Percentiles rank a stretch among this genome's conserved stretches.
These are phyloP conservation scores for Mycena pura DNA, from an alignment of 768 basidiomycete species.

Conservation along the genomic window DNA sequence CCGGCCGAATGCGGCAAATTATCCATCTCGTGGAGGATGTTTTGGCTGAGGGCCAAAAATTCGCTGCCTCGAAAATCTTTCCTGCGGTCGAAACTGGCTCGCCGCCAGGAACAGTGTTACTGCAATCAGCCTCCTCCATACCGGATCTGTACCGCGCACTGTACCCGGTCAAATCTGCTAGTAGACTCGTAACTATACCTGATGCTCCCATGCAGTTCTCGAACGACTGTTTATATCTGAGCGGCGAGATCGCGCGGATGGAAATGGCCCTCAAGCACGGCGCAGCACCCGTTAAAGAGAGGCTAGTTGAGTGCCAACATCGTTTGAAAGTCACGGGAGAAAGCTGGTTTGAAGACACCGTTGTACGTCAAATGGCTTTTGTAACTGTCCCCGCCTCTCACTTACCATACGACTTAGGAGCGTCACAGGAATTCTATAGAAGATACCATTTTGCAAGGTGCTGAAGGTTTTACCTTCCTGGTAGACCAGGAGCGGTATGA, in stretches of 20 bases:
- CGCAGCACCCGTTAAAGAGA: conserved; percentile 45
- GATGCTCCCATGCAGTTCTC: conserved; percentile 75
- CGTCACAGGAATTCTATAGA: conserved; percentile 52
- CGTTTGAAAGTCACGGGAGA: conserved; percentile 64
- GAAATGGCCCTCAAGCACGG: conserved; percentile 30
- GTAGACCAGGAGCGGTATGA: conserved; percentile 78
- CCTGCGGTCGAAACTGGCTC: conserved; percentile 38
- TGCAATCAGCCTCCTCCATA: conserved; percentile 66
- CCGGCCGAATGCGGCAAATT: conserved; percentile 60
- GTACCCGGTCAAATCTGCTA: conserved; percentile 67
- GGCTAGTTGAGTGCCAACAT: conserved; percentile 56
- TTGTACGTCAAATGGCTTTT: conserved; percentile 55
- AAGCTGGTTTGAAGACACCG: conserved; percentile 72
- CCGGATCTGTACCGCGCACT: conserved; percentile 84
- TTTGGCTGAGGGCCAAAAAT: conserved; percentile 70
- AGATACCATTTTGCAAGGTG: conserved; percentile 54
- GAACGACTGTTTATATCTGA: conserved; percentile 81
- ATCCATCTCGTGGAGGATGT: conserved; percentile 64
- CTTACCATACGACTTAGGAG: conserved; percentile 44
- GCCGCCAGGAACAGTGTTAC: conserved; percentile 59
- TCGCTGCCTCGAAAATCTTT: conserved; percentile 65
- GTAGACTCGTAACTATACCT: conserved; percentile 52
- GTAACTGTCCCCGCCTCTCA: conserved; percentile 2
- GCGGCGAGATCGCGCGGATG: conserved; percentile 55
- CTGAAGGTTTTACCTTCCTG: conserved; percentile 72